phyloP scores from a whole-genome alignment of 768 basidiomycete genomes.

The Serendipita sp. region DNA sequence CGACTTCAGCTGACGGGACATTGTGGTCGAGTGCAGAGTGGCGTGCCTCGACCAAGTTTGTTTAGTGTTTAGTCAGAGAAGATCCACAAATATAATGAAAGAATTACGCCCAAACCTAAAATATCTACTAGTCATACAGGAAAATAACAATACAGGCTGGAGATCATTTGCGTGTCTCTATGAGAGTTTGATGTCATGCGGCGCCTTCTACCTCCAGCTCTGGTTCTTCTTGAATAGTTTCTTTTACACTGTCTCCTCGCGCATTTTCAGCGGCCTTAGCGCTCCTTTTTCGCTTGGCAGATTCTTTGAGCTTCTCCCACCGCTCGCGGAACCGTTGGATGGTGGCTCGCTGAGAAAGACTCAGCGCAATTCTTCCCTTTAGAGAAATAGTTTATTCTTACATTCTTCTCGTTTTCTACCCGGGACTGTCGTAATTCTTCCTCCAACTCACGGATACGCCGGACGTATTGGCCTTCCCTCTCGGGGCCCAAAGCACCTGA shows the following conservation, averaged over 20 bases:
- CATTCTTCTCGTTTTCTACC: constrained; percentile 71
- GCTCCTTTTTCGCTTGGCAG: constrained; percentile 71
- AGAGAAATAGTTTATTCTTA: constrained; percentile 19
- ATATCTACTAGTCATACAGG: no score
- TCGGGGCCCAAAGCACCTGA: constrained; percentile 29
- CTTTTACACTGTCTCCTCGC: constrained; percentile 32
- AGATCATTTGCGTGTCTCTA: no score
- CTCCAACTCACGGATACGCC: constrained; percentile 55
- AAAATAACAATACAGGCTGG: no score
- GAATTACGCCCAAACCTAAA: no score
- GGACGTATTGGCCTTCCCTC: constrained; percentile 34
- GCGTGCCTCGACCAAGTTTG: no score
- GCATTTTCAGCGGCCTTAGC: constrained; percentile 41
- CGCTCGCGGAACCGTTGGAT: constrained; percentile 69
- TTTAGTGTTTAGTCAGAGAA: no score
- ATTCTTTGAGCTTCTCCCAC: constrained; percentile 83
- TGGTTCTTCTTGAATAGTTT: constrained; percentile 53
- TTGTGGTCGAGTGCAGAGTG: no score
- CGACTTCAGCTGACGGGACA: no score
- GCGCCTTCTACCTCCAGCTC: constrained; percentile 29
- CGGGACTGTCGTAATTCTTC: constrained; percentile 51
- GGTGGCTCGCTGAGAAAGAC: constrained; percentile 48
- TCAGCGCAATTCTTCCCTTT: background rate
- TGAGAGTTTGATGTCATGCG: background rate
- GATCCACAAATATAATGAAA: no score